phyloP scores from a whole-genome alignment of 2,329 filamentous ascomycete genomes.

The Colletotrichum musicola region DNA sequence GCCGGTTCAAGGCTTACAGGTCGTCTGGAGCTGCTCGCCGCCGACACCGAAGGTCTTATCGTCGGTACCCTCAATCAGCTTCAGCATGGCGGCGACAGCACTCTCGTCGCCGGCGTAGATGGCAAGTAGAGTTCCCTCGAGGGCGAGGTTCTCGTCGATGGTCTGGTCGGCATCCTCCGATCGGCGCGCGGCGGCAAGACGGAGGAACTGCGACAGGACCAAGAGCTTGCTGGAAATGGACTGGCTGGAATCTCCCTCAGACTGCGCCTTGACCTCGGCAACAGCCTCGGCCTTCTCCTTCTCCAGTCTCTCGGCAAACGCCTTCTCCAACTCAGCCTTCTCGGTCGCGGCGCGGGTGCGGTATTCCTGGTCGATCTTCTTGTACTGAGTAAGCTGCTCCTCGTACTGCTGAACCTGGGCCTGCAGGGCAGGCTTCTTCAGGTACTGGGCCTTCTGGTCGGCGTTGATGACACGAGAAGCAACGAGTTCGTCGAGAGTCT shows the following conservation, averaged over 20 bases:
- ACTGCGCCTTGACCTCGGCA: constrained; percentile 67
- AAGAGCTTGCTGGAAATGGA: constrained; percentile 75
- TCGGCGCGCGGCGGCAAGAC: constrained; percentile 81
- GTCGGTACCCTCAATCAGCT: constrained; percentile 78
- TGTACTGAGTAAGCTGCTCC: constrained; percentile 80
- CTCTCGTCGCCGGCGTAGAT: constrained; percentile 84
- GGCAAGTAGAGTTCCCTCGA: constrained; percentile 82
- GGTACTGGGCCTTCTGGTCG: constrained; percentile 82
- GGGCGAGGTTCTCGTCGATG: constrained; percentile 80
- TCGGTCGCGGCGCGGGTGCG: constrained; percentile 69
- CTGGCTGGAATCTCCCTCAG: constrained; percentile 64
- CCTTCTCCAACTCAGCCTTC: constrained; percentile 72
- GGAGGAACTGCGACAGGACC: constrained; percentile 82
- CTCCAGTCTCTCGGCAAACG: constrained; percentile 63
- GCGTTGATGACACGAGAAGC: constrained; percentile 79
- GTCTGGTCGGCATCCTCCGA: constrained; percentile 75
- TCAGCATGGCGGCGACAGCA: constrained; percentile 81
- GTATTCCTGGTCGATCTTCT: constrained; percentile 81
- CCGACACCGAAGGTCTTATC: constrained; percentile 75
- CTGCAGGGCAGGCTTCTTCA: constrained; percentile 81
- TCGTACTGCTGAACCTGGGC: constrained; percentile 77
- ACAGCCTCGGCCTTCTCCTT: constrained; percentile 67
- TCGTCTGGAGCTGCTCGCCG: constrained; percentile 75
- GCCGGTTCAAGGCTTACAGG: constrained; percentile 68
- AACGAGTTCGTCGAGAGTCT: constrained; percentile 80